These are phyloP conservation scores for Aureobasidium pullulans DNA, from an alignment of 2,329 filamentous ascomycete genomes.

Conservation along the genomic window DNA sequence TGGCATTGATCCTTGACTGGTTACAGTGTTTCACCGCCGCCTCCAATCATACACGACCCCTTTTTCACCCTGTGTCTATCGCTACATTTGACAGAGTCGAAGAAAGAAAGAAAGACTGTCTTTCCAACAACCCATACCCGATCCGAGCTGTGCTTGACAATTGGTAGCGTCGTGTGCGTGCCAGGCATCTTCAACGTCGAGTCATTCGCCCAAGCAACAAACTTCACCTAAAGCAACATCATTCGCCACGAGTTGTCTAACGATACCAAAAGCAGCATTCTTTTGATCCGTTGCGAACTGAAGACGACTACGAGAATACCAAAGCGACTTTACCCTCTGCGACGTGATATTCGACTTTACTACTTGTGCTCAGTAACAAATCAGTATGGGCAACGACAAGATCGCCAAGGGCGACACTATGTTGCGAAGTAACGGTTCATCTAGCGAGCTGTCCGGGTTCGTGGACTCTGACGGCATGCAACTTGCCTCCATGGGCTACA, in stretches of 20 bases:
- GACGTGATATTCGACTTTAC: not conserved
- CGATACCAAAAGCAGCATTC: not conserved
- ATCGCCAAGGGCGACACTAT: not conserved
- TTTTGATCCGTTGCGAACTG: not conserved
- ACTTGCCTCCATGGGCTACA: constrained; percentile 43
- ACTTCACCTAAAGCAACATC: not conserved
- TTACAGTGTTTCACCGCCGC: not conserved
- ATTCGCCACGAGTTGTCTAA: not conserved
- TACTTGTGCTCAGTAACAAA: not conserved
- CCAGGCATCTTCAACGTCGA: not conserved
- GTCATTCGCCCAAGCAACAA: not conserved
- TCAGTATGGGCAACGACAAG: not conserved
- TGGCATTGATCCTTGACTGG: not conserved
- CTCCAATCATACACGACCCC: not conserved
- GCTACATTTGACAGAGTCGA: not conserved
- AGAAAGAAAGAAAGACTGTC: not conserved
- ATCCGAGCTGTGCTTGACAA: not conserved
- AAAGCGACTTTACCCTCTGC: not conserved
- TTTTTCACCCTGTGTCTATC: not conserved
- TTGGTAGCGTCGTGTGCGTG: not conserved
- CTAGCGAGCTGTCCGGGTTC: not conserved
- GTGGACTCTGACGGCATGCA: constrained; percentile 36
- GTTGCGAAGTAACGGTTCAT: not conserved
- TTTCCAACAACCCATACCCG: not conserved
- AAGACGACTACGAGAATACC: not conserved